A percentile compares a stretch with the other conserved stretches of the same genome.
Evolutionary conservation across 495 filamentous ascomycete species (phyloP).

Genomic region (Cairneyella variabilis): DNA sequence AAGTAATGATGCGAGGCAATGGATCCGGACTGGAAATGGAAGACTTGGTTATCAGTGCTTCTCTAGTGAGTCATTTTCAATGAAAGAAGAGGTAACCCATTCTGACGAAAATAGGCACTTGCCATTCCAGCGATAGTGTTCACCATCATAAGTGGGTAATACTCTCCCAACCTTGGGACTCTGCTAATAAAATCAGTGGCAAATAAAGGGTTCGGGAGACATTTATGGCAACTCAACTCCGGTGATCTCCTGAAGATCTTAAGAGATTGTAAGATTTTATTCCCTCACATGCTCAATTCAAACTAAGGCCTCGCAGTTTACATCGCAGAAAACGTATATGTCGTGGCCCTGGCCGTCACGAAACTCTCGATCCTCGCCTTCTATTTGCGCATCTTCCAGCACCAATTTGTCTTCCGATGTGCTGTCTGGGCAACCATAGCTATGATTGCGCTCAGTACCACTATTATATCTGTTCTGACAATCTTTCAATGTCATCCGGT

Average conservation of each 20-base stretch:
- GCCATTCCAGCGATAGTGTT: neutral
- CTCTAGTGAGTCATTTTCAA: slow-evolving; percentile 1
- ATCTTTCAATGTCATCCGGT: slow-evolving; percentile 42
- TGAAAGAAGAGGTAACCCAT: neutral
- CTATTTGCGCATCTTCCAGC: slow-evolving; percentile 48
- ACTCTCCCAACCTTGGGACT: neutral
- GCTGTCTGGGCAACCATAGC: slow-evolving; percentile 26
- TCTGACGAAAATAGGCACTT: neutral
- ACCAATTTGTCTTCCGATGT: slow-evolving; percentile 30
- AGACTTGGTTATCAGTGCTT: neutral
- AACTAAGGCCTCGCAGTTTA: slow-evolving; percentile 31
- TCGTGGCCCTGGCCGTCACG: slow-evolving; percentile 37
- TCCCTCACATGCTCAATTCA: neutral
- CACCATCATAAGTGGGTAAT: slow-evolving; percentile 4
- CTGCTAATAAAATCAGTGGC: slow-evolving; percentile 6
- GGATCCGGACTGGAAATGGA: neutral
- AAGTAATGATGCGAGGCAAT: neutral
- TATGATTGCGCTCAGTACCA: slow-evolving; percentile 14
- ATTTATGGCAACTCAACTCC: slow-evolving; percentile 5
- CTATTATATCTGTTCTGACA: slow-evolving; percentile 1
- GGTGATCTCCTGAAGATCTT: slow-evolving; percentile 15
- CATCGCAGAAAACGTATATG: slow-evolving; percentile 35
- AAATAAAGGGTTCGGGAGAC: slow-evolving; percentile 13
- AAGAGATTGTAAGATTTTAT: slow-evolving; percentile 1
- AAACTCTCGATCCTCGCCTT: slow-evolving; percentile 49